phyloP scores from a whole-genome alignment of 1,284 basidiomycete species.

The Vanrija pseudolonga region DNA sequence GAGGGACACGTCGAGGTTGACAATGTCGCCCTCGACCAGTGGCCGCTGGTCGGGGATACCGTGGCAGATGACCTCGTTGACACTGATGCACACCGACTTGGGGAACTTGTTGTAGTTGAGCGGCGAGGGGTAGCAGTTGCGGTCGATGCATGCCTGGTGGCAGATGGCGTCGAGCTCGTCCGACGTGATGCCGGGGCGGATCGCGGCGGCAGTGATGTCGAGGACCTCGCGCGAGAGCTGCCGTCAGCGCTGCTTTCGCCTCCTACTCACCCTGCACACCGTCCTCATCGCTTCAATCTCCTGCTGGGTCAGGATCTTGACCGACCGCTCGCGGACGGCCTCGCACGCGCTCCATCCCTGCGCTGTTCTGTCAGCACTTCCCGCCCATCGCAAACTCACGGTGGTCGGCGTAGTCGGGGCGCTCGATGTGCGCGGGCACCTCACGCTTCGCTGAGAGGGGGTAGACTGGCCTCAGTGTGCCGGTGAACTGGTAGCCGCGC shows the following conservation, averaged over 20 bases:
- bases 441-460: slow-evolving; percentile 42
- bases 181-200: slow-evolving; percentile 88
- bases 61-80: slow-evolving; percentile 97
- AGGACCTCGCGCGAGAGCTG: slow-evolving; percentile 88
- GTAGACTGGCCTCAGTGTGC: slow-evolving; percentile 47
- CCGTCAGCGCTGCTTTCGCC: neutral
- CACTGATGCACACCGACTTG: slow-evolving; percentile 91
- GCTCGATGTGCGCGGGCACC: slow-evolving; percentile 44
- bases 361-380: slow-evolving; percentile 25
- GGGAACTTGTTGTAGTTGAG: slow-evolving; percentile 90
- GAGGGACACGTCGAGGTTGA: slow-evolving; percentile 73
- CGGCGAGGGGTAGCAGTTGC: slow-evolving; percentile 89
- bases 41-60: slow-evolving; percentile 88
- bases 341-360: slow-evolving; percentile 43
- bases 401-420: slow-evolving; percentile 51
- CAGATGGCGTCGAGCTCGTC: slow-evolving; percentile 93
- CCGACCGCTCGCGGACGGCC: slow-evolving; percentile 30
- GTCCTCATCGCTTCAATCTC: slow-evolving; percentile 50
- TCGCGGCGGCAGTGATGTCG: slow-evolving; percentile 77
- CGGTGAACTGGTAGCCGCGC: slow-evolving; percentile 46
- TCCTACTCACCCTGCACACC: slow-evolving; percentile 44
- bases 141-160: slow-evolving; percentile 87
- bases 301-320: slow-evolving; percentile 42
- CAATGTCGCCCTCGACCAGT: slow-evolving; percentile 83
- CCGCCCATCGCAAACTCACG: slow-evolving; percentile 32